Conservation (phyloP, 352 stramenopile genomes). For the Phytophthora chlamydospora region DNA sequence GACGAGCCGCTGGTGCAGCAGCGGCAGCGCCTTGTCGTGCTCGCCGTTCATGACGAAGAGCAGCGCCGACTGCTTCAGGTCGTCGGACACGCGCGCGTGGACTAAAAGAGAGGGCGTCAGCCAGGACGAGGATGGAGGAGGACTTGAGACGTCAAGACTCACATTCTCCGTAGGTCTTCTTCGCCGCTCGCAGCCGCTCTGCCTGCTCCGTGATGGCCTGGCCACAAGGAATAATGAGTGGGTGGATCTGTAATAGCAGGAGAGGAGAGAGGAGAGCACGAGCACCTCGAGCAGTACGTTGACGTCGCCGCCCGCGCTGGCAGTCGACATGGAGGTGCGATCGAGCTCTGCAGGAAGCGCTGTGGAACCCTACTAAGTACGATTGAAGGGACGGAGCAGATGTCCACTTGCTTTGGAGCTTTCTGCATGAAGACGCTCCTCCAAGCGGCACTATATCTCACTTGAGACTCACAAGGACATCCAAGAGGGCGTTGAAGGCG, state of each 20-base stretch:
- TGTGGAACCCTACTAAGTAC: neutral
- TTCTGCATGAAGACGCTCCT: no score
- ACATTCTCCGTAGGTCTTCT: constrained; percentile 62
- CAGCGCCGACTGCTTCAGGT: constrained; percentile 69
- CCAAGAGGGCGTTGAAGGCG: no score
- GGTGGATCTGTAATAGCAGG: neutral
- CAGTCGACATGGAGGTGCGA: constrained; percentile 18
- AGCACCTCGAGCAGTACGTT: constrained; percentile 46
- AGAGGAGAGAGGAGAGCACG: neutral
- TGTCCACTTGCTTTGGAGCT: no score
- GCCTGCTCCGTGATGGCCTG: constrained; percentile 62
- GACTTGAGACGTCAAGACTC: constrained; percentile 8
- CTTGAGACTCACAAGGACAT: no score
- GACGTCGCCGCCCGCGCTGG: constrained; percentile 27
- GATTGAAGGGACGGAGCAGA: no score
- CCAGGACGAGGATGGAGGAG: neutral
- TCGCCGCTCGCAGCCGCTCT: constrained; percentile 47
- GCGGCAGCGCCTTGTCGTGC: constrained; percentile 65
- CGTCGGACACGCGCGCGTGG: constrained; percentile 55
- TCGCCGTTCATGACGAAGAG: constrained; percentile 76
- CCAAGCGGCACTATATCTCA: no score
- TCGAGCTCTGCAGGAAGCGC: neutral
- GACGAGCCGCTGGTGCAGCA: constrained; percentile 79
- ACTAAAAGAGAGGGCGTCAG: constrained; percentile 36
- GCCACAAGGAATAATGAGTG: neutral